phyloP scores from a whole-genome alignment of 305 asterid species.

The Andrographis paniculata region DNA sequence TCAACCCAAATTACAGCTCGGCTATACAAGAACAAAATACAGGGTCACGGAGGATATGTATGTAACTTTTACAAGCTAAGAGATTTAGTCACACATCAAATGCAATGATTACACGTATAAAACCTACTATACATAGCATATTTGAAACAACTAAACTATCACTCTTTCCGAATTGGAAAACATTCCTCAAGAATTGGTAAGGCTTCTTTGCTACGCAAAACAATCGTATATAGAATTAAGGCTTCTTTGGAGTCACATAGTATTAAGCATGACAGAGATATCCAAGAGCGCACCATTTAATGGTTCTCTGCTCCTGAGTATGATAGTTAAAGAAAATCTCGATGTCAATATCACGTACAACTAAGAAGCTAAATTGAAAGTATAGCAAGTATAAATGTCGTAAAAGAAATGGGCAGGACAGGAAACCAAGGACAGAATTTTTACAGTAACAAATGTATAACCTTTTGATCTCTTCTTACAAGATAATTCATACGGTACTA shows the following conservation, averaged over 20 bases:
- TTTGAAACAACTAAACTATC: constrained; percentile 7
- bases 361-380: constrained; percentile 16
- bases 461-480: too few relatives aligned
- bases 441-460: too few relatives aligned
- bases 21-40: constrained; percentile 13
- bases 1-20: constrained; percentile 12
- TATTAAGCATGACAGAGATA: constrained; percentile 37
- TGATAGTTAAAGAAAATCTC: constrained; percentile 30
- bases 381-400: constrained; percentile 4
- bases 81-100: constrained; percentile 16
- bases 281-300: constrained; percentile 49
- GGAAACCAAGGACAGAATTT: constrained; percentile 9
- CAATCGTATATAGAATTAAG: constrained; percentile 27
- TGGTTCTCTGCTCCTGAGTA: constrained; percentile 69
- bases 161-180: constrained; percentile 10
- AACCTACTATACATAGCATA: constrained; percentile 24
- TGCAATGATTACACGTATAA: constrained; percentile 22
- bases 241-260: constrained; percentile 45
- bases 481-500: not conserved
- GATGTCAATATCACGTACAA: constrained; percentile 35
- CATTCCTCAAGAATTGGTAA: constrained; percentile 16
- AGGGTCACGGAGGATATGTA: constrained; percentile 9
- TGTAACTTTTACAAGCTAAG: constrained; percentile 25
- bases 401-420: not conserved
- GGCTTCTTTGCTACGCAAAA: constrained; percentile 24